Evolutionary conservation across 495 filamentous ascomycete species (phyloP), one percentile per base, ranked within the genome.

Genomic region (Aspergillus nidulans): DNA sequence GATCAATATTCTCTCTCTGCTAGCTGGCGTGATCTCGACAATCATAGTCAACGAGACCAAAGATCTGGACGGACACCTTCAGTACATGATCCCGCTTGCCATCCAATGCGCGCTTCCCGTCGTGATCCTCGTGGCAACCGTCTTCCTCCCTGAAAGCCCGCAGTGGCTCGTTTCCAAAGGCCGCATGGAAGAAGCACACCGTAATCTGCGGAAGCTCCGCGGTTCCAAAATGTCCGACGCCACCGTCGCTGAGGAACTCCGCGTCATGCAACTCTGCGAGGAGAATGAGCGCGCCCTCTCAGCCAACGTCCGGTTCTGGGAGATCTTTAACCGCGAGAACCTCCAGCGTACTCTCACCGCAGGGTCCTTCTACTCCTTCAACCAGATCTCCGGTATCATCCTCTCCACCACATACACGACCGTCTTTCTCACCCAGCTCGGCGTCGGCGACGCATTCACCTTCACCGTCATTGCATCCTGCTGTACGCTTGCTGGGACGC

Each of bases 101-200:
- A 55, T 73, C 1, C 70, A 73, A 48, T 69, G 64, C 40, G 69
- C 50, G 6, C 45, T 72, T 16, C 70, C 69, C 0, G 59, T 66
- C 0, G 48, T 72, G 2, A 53, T 73, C 3, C 41, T 70, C 21
- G 6, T 59, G 3, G 40, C 67, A 21, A 73, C 70, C 10, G 42
- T 68, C 0, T 55, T 59, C 61, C 72, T 86, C 51, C 77, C 71
- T 15, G 84, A 89, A 63, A 82, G 78, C 5, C 85, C 85, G 0
- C 69, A 83, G 53, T 89, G 84, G 84, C 78, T 87, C 10, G 69
- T 86, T 45, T 67, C 72, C 36, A 81, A 83, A 57, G 78, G 77
- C 26, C 67, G 69, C 25, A 54, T 71, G 39, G 55, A 67, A 16
- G 38, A 65, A 56, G 67, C 72, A 32, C 62, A 62, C 36, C 15